Conservation (phyloP, 2,329 filamentous ascomycete genomes). For the Trichoderma gracile region DNA sequence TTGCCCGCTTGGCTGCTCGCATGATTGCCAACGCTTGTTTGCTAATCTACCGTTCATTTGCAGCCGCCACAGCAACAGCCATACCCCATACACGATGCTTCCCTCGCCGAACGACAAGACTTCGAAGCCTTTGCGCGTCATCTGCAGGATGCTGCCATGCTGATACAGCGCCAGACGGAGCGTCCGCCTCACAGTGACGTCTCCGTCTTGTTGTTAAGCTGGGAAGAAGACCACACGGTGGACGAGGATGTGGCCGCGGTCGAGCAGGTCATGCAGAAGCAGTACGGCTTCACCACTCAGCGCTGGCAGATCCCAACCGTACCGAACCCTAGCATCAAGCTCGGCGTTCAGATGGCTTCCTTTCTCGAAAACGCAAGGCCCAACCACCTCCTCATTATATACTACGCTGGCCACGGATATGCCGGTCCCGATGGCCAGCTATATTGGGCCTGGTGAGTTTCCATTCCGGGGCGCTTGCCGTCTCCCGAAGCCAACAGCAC, state of each 20-base stretch:
- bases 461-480: neutral
- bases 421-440: constrained; percentile 60
- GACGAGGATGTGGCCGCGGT: constrained; percentile 56
- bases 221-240: constrained; percentile 60
- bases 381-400: constrained; percentile 64
- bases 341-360: constrained; percentile 60
- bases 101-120: constrained; percentile 55
- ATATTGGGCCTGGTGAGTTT: constrained; percentile 66
- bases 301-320: constrained; percentile 62
- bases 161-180: constrained; percentile 64
- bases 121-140: constrained; percentile 68
- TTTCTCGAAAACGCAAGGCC: constrained; percentile 60
- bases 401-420: constrained; percentile 64
- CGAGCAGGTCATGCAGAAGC: constrained; percentile 59
- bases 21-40: neutral
- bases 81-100: constrained; percentile 44
- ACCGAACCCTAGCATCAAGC: constrained; percentile 60
- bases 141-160: constrained; percentile 67
- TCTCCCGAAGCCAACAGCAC: constrained; percentile 21
- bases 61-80: constrained; percentile 36
- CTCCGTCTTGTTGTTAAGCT: constrained; percentile 61
- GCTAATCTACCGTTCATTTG: neutral
- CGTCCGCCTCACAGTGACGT: constrained; percentile 58
- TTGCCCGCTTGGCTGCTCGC: neutral
- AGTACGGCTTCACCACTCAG: constrained; percentile 62